phyloP scores from a whole-genome alignment of 2,329 filamentous ascomycete species.

The Fragosphaeria purpurea region DNA sequence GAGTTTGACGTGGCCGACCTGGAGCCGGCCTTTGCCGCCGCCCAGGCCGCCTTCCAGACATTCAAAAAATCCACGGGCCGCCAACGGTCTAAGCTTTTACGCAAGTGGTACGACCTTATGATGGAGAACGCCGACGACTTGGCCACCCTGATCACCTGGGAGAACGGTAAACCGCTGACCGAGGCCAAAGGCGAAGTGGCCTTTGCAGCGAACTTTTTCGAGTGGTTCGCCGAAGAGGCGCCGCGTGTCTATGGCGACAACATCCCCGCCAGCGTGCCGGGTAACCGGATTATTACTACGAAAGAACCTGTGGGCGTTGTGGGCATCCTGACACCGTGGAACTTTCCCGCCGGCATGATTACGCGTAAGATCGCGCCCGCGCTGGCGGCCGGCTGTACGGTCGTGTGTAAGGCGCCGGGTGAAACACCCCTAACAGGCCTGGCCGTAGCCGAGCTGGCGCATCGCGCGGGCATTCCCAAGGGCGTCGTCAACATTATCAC shows the following conservation, averaged over 20 bases:
- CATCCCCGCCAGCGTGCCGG: conserved; percentile 59
- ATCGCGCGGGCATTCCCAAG: conserved; percentile 62
- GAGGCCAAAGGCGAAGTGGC: conserved; percentile 62
- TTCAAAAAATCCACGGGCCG: conserved; percentile 65
- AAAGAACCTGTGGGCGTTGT: conserved; percentile 79
- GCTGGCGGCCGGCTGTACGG: conserved; percentile 60
- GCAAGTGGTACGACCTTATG: conserved; percentile 75
- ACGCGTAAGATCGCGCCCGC: conserved; percentile 30
- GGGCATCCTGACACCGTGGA: conserved; percentile 78
- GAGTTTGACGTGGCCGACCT: conserved; percentile 75
- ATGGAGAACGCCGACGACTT: conserved; percentile 69
- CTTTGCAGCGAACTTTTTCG: conserved; percentile 65
- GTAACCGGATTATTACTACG: conserved; percentile 68
- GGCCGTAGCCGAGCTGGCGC: conserved; percentile 57
- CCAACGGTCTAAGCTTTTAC: conserved; percentile 61
- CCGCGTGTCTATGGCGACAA: conserved; percentile 63
- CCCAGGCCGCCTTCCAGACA: conserved; percentile 59
- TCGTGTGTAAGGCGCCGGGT: conserved; percentile 61
- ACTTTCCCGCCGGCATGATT: conserved; percentile 61
- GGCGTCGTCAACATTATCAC: conserved; percentile 51
- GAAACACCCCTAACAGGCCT: conserved; percentile 65
- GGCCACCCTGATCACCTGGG: conserved; percentile 73
- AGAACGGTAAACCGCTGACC: conserved; percentile 76
- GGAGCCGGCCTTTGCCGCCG: conserved; percentile 72
- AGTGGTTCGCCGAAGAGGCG: conserved; percentile 75